Percentiles rank a stretch among this genome's conserved stretches.
These are phyloP conservation scores for Sclerotiophoma versabilis DNA, from an alignment of 2,329 filamentous ascomycete species.

Conservation along the genomic window DNA sequence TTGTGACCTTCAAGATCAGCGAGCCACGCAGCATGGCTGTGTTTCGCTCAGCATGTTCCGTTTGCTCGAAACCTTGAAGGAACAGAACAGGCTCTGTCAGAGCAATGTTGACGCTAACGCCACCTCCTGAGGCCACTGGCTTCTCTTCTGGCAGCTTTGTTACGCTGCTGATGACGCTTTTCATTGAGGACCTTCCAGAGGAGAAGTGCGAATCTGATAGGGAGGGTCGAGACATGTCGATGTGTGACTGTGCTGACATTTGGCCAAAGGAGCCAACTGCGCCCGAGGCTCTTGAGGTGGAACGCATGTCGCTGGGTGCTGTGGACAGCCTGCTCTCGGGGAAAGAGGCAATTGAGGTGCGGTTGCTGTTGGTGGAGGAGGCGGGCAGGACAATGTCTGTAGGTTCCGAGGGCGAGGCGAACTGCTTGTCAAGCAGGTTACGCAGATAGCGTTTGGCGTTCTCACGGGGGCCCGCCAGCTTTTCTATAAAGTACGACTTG, in stretches of 20 bases:
- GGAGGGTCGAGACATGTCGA: conserved; percentile 51
- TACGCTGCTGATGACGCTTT: conserved; percentile 44
- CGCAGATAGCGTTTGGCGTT: conserved; percentile 59
- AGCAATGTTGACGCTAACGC: conserved; percentile 74
- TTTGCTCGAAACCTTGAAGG: conserved; percentile 78
- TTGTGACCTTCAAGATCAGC: conserved; percentile 80
- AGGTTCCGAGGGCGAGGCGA: conserved; percentile 30
- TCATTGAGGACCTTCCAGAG: conserved; percentile 42
- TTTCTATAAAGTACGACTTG: conserved; percentile 50
- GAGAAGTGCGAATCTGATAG: conserved; percentile 52
- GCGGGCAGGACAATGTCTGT: conserved; percentile 30
- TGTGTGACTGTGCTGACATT: conserved; percentile 38
- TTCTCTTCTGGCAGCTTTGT: conserved; percentile 60
- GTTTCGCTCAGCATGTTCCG: conserved; percentile 67
- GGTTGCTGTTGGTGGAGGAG: conserved; percentile 41
- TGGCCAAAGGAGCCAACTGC: conserved; percentile 21
- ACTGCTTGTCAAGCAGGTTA: conserved; percentile 53
- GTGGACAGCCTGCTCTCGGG: conserved; percentile 37
- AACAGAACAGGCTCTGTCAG: conserved; percentile 83
- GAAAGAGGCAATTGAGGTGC: conserved; percentile 37
- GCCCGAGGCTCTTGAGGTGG: conserved; percentile 48
- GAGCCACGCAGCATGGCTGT: conserved; percentile 87
- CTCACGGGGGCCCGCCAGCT: conserved; percentile 59
- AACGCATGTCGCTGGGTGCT: conserved; percentile 47
- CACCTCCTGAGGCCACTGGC: conserved; percentile 79